phyloP scores from a whole-genome alignment of 129 eudicot species.

The Flaveria ramosissima region DNA sequence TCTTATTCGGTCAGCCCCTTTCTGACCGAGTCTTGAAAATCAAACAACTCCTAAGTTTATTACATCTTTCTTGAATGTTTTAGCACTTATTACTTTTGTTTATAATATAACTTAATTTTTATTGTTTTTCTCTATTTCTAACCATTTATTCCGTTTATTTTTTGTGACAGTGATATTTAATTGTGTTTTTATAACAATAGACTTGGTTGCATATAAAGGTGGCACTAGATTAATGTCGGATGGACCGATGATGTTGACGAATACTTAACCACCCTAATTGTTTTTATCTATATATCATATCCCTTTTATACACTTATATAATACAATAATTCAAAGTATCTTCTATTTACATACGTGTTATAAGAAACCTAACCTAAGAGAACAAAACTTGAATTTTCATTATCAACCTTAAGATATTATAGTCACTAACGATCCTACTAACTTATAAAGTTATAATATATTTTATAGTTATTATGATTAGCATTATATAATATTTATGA shows the following conservation, averaged over 20 bases:
- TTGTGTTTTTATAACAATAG: not conserved
- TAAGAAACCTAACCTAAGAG: not conserved
- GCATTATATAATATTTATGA: too few species aligned
- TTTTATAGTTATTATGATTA: too few species aligned
- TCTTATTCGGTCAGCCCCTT: too few species aligned
- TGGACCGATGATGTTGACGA: not conserved
- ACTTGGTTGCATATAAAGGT: not conserved
- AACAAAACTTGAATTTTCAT: not conserved
- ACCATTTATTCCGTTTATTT: not conserved
- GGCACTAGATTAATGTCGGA: not conserved
- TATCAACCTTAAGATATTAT: too few species aligned
- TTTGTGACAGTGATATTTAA: not conserved
- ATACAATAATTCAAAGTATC: not conserved
- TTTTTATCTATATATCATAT: not conserved
- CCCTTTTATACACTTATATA: not conserved
- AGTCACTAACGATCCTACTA: too few species aligned
- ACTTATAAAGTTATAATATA: too few species aligned
- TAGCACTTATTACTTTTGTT: too few species aligned
- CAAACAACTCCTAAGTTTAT: too few species aligned
- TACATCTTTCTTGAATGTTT: too few species aligned
- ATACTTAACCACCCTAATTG: not conserved
- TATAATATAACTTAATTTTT: too few species aligned
- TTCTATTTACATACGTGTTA: not conserved
- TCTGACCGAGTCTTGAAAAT: too few species aligned
- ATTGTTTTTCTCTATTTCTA: not conserved